Evolutionary conservation across 192 early-diverging fungal species (phyloP), one percentile per base, ranked within the genome.

Genomic region (Entomortierella beljakovae): DNA sequence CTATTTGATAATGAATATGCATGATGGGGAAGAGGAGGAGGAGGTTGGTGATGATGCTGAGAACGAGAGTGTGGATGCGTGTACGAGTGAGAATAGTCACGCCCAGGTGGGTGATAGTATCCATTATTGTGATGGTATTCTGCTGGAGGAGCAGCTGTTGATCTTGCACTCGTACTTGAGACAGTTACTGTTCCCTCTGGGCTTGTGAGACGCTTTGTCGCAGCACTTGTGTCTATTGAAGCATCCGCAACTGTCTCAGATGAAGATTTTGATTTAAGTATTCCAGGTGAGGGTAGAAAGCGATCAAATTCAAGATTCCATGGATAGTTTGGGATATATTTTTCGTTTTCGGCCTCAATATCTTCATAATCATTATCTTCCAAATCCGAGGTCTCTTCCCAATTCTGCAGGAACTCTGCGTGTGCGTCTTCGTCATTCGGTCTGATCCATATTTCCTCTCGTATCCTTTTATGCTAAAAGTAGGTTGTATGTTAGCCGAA

Each of bases 361-460:
- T 79, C 68, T 43, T 73, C 71, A 32, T 84, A 84, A 48, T 89
- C 88, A 11, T 65, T 61, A n/a, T 87, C 84, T 31, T 84, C 82
- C 25, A 87, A 42, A 40, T 72, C 73, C 7, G 82, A 82, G 18
- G 74, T 80, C 10, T 77, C 68, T 10, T 82, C 74, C 88, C 88
- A 89, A 34, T 80, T 54, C 35, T 82, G 73, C 29, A 72, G 52
- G 62, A 87, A 85, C 25, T 87, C 84, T 15, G 71, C 83, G 32
- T 75, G 73, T 28, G 69, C 53, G 18, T 81, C 40, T 38, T 84
- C 84, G 3, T 87, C 85, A 16, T 72, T 35, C 18, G 86, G 71
- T 57, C 86, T 49, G 31, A 84, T 82, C 88, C 88, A 89, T 8
- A 85, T 85, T 9, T 87, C 86, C 60, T 89, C 88, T 42, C 88